Evolutionary conservation across 2,329 filamentous ascomycete species (phyloP).

Genomic region (Cladophialophora bantiana): DNA sequence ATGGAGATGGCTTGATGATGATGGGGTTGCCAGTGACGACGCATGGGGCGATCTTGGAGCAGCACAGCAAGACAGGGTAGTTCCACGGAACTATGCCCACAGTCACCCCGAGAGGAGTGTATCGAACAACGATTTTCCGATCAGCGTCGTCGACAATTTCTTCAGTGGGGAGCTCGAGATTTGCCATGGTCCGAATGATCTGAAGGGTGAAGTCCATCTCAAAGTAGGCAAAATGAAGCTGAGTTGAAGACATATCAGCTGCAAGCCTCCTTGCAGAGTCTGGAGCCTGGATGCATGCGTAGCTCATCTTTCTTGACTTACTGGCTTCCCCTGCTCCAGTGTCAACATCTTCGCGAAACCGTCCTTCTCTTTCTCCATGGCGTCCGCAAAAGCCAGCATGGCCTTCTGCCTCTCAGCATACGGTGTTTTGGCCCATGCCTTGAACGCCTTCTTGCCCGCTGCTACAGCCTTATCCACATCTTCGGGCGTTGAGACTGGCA

Average conservation of each 20-base stretch:
- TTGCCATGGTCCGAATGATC: slow-evolving; percentile 27
- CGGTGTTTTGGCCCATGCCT: slow-evolving; percentile 53
- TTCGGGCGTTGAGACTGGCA: slow-evolving; percentile 56
- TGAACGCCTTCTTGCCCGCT: slow-evolving; percentile 57
- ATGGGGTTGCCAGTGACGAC: slow-evolving; percentile 62
- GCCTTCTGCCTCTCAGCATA: slow-evolving; percentile 46
- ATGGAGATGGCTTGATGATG: slow-evolving; percentile 66
- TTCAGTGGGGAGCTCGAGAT: slow-evolving; percentile 27
- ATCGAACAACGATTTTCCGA: slow-evolving; percentile 47
- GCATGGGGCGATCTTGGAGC: slow-evolving; percentile 59
- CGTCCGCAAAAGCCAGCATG: slow-evolving; percentile 46
- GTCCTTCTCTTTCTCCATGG: slow-evolving; percentile 47
- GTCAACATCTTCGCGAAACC: slow-evolving; percentile 49
- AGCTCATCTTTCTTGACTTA: slow-evolving; percentile 21
- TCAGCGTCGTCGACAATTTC: slow-evolving; percentile 24
- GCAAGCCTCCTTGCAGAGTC: background rate
- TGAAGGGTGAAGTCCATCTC: slow-evolving; percentile 27
- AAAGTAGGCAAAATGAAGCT: slow-evolving; percentile 32
- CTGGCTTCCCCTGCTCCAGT: slow-evolving; percentile 52
- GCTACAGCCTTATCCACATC: slow-evolving; percentile 61
- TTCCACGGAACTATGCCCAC: slow-evolving; percentile 69
- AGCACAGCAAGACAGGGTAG: slow-evolving; percentile 52
- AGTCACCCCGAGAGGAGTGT: slow-evolving; percentile 50
- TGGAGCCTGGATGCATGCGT: background rate
- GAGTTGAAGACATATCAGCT: slow-evolving; percentile 5